phyloP scores from a whole-genome alignment of 1,284 basidiomycete genomes.

The Cryptococcus wingfieldii region DNA sequence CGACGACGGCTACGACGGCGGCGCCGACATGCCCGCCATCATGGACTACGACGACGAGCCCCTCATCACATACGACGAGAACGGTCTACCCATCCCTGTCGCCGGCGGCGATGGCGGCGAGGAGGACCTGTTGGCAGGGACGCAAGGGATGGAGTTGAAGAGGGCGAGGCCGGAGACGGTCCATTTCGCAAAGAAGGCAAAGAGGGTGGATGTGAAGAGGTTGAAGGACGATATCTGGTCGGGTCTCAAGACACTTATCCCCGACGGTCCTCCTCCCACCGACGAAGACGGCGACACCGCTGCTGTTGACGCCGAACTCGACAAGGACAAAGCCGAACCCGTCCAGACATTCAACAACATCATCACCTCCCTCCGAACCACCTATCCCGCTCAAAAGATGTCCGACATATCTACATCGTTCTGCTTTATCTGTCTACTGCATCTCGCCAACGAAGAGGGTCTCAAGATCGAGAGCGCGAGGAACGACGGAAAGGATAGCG shows the following conservation, averaged over 20 bases:
- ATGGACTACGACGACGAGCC: slow-evolving; percentile 33
- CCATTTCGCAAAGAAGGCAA: slow-evolving; percentile 92
- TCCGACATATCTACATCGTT: slow-evolving; percentile 98
- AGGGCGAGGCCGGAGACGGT: slow-evolving; percentile 83
- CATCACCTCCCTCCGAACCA: slow-evolving; percentile 70
- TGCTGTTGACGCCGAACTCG: slow-evolving; percentile 37
- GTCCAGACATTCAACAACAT: slow-evolving; percentile 75
- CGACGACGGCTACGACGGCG: slow-evolving; percentile 59
- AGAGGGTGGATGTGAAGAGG: slow-evolving; percentile 92
- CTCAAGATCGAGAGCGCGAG: slow-evolving; percentile 64
- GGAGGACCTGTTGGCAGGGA: slow-evolving; percentile 78
- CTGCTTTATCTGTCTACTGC: slow-evolving; percentile 96
- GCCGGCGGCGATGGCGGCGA: slow-evolving; percentile 56
- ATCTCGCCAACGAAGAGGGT: slow-evolving; percentile 93
- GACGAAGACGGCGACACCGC: not conserved
- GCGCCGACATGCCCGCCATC: not conserved
- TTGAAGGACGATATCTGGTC: slow-evolving; percentile 99
- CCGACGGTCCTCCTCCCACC: slow-evolving; percentile 1
- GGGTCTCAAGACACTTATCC: slow-evolving; percentile 71
- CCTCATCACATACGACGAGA: too few relatives aligned
- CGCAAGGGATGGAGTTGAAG: slow-evolving; percentile 67
- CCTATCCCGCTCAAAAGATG: slow-evolving; percentile 91
- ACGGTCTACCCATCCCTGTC: not conserved
- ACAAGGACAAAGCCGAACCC: slow-evolving; percentile 50
- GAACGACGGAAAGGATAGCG: slow-evolving; percentile 49